Evolutionary conservation across 2,329 filamentous ascomycete genomes (phyloP).

Genomic region (Pezicula carpinea): DNA sequence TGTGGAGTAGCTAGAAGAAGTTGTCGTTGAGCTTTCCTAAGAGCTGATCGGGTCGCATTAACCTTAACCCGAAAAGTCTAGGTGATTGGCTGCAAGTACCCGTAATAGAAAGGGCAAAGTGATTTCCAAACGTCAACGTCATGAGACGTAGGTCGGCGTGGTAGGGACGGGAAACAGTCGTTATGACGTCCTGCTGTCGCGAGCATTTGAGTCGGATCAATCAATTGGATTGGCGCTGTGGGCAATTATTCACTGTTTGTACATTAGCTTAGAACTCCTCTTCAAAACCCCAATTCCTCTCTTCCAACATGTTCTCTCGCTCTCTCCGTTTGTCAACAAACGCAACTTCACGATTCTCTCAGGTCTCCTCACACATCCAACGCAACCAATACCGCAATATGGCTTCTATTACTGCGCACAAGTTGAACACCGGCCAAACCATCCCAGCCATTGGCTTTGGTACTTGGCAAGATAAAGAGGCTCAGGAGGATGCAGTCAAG

Average conservation of each 20-base stretch:
- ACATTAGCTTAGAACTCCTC: not conserved
- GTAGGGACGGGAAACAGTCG: not conserved
- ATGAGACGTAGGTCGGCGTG: too few relatives aligned
- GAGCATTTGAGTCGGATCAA: not conserved
- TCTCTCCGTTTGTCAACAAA: constrained; percentile 5
- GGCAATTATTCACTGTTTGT: not conserved
- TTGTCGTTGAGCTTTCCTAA: not conserved
- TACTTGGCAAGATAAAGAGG: constrained; percentile 40
- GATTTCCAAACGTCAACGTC: too few relatives aligned
- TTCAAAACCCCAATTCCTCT: not conserved
- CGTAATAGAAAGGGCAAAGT: too few relatives aligned
- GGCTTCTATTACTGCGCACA: constrained; percentile 26
- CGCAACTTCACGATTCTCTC: constrained; percentile 12
- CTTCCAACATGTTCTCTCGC: constrained; percentile 14
- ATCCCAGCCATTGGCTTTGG: constrained; percentile 39
- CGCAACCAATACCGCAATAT: constrained; percentile 12
- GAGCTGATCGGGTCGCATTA: not conserved
- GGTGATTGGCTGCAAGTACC: too few relatives aligned
- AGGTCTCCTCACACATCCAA: constrained; percentile 15
- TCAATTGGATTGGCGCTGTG: not conserved
- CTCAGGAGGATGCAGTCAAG: constrained; percentile 37
- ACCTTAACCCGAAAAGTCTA: too few relatives aligned
- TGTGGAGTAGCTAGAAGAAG: not conserved
- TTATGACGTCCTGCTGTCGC: not conserved
- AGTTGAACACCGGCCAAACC: constrained; percentile 36